These are phyloP conservation scores for Lasiosphaeria hispida DNA, from an alignment of 495 filamentous ascomycete species.

Conservation along the genomic window DNA sequence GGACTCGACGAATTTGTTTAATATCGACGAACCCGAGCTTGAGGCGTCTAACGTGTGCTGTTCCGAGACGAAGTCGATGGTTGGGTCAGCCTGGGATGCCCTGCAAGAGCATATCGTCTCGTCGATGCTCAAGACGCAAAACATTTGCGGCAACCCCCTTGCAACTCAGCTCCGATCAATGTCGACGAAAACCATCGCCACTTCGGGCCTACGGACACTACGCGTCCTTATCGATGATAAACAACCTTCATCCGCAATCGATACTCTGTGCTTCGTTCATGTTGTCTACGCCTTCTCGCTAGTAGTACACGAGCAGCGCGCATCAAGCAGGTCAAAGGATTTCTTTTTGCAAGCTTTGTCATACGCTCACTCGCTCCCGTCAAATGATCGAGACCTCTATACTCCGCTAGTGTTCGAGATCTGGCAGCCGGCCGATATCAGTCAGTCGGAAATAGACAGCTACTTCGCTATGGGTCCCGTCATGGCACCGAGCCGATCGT, in stretches of 20 bases:
- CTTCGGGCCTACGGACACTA: conserved; percentile 37
- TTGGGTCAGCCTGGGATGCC: conserved; percentile 40
- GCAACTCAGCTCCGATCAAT: conserved; percentile 36
- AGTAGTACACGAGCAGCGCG: conserved; percentile 35
- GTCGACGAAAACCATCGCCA: conserved; percentile 36
- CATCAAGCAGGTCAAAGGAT: conserved; percentile 21
- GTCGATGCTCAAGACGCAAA: conserved; percentile 37
- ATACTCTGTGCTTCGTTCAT: conserved; percentile 44
- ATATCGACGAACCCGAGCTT: conserved; percentile 15
- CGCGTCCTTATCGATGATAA: conserved; percentile 31
- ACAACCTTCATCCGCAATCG: conserved; percentile 31
- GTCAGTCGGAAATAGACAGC: conserved; percentile 14
- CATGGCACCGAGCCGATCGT: conserved; percentile 13
- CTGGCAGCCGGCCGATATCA: conserved; percentile 38
- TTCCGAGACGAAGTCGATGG: conserved; percentile 40
- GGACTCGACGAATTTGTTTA: conserved; percentile 4
- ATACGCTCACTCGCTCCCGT: conserved; percentile 33
- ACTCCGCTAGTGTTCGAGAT: conserved; percentile 34
- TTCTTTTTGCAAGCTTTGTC: conserved; percentile 42
- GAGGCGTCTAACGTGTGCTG: conserved; percentile 22
- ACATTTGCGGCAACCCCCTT: conserved; percentile 37
- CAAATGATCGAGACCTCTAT: conserved; percentile 29
- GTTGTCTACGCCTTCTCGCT: conserved; percentile 47
- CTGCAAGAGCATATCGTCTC: conserved; percentile 41
- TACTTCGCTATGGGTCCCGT: conserved; percentile 1